A percentile compares a stretch with the other conserved stretches of the same genome.
Conservation (phyloP, 2,329 filamentous ascomycete species). For the Dactylonectria estremocensis region DNA sequence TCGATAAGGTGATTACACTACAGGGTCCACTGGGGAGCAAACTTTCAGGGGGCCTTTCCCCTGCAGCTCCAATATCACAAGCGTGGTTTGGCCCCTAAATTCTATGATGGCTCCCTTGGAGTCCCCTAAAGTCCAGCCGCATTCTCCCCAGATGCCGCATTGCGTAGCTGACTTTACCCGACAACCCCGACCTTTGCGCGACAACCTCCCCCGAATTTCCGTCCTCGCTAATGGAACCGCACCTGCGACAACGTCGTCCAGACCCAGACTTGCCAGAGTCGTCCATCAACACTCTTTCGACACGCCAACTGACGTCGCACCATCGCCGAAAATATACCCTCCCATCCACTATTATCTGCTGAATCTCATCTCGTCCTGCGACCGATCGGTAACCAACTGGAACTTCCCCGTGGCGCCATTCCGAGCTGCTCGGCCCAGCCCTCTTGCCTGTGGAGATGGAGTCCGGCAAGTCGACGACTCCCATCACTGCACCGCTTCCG, state of each 20-base stretch:
- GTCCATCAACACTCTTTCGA: constrained; percentile 26
- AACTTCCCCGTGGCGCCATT: constrained; percentile 40
- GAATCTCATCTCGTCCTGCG: constrained; percentile 18
- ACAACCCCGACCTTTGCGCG: constrained; percentile 44
- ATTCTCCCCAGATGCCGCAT: constrained; percentile 24
- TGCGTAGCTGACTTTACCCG: constrained; percentile 36
- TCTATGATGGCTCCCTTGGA: constrained; percentile 16
- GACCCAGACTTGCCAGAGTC: constrained; percentile 6
- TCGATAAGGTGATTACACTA: neutral
- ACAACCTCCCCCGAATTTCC: constrained; percentile 48
- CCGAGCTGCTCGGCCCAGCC: constrained; percentile 42
- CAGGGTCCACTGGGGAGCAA: neutral
- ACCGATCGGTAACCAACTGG: constrained; percentile 26
- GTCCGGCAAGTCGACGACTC: constrained; percentile 48
- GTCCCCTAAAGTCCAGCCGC: constrained; percentile 25
- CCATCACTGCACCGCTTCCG: constrained; percentile 39
- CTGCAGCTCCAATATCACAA: constrained; percentile 16
- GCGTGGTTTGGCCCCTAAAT: constrained; percentile 24
- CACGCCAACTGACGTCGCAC: constrained; percentile 19
- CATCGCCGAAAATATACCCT: constrained; percentile 33
- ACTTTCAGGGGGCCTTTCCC: constrained; percentile 5
- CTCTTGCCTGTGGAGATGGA: constrained; percentile 58
- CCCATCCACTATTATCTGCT: constrained; percentile 8
- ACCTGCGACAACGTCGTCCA: constrained; percentile 40
- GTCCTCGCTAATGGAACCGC: constrained; percentile 40